Percentiles rank a stretch among this genome's conserved stretches.
phyloP scores from a whole-genome alignment of 352 stramenopile species.

The Globisporangium lucens region DNA sequence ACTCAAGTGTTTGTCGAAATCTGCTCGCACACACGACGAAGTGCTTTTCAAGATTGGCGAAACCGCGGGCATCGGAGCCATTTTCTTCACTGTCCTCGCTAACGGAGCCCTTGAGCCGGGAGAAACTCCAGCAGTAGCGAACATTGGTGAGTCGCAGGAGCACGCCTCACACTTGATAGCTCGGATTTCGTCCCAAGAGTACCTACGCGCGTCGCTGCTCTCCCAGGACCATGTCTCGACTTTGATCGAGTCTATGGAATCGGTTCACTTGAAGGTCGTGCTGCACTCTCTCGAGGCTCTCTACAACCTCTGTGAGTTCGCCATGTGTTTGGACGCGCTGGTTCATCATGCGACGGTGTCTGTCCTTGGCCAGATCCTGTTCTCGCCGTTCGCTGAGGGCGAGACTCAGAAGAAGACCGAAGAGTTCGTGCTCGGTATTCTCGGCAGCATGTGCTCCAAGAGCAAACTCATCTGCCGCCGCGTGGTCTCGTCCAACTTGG shows the following conservation, averaged over 20 bases:
- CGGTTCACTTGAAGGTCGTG: conserved; percentile 63
- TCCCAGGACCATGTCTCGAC: conserved; percentile 52
- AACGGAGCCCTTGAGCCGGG: neutral
- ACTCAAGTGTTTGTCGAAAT: conserved; percentile 68
- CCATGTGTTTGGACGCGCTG: conserved; percentile 61
- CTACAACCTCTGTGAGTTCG: conserved; percentile 53
- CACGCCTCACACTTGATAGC: conserved; percentile 63
- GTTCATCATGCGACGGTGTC: conserved; percentile 72
- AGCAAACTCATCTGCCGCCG: conserved; percentile 44
- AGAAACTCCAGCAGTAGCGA: conserved; percentile 6
- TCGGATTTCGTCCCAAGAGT: conserved; percentile 46
- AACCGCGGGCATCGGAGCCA: conserved; percentile 30
- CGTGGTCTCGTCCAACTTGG: conserved; percentile 61
- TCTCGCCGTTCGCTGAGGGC: conserved; percentile 26
- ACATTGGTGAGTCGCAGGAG: conserved; percentile 33
- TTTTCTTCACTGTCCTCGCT: conserved; percentile 45
- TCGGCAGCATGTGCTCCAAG: conserved; percentile 50
- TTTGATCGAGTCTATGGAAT: conserved; percentile 73
- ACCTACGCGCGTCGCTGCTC: conserved; percentile 45
- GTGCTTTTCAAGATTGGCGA: conserved; percentile 66
- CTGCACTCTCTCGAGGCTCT: conserved; percentile 57
- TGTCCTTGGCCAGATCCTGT: conserved; percentile 70
- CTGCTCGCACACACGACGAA: conserved; percentile 50
- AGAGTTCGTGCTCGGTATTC: conserved; percentile 38
- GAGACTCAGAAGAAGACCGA: conserved; percentile 18